Conservation (phyloP, 768 basidiomycete genomes). For the Suillus cothurnatus region DNA sequence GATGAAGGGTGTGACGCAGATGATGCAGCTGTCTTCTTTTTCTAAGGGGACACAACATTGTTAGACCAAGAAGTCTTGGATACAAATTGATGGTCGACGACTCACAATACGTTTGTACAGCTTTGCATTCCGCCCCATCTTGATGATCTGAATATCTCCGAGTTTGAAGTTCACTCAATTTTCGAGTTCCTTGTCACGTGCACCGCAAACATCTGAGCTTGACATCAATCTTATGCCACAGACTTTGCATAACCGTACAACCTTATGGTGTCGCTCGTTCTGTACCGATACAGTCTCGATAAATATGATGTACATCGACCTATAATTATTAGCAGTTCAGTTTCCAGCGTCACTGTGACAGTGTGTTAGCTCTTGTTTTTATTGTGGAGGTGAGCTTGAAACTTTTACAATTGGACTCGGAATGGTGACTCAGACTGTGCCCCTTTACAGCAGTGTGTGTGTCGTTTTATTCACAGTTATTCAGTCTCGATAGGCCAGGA, state of each 20-base stretch:
- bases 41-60: constrained; percentile 17
- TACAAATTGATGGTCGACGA: neutral
- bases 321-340: neutral
- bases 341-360: too few species aligned
- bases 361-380: neutral
- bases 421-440: neutral
- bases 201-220: too few species aligned
- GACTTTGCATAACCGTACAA: neutral
- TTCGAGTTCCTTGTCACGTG: too few species aligned
- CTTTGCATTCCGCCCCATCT: constrained; percentile 41
- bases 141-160: neutral
- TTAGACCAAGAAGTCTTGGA: neutral
- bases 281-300: too few species aligned
- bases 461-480: neutral
- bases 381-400: neutral
- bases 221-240: too few species aligned
- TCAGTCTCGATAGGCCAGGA: neutral
- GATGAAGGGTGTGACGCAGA: constrained; percentile 13
- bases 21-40: constrained; percentile 21
- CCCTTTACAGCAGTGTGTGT: neutral
- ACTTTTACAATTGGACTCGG: neutral
- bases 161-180: too few species aligned
- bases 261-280: too few species aligned
- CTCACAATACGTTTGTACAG: constrained; percentile 36
- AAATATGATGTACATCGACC: neutral